phyloP scores from a whole-genome alignment of 1,284 basidiomycete species.

The Golubevia pallescens region DNA sequence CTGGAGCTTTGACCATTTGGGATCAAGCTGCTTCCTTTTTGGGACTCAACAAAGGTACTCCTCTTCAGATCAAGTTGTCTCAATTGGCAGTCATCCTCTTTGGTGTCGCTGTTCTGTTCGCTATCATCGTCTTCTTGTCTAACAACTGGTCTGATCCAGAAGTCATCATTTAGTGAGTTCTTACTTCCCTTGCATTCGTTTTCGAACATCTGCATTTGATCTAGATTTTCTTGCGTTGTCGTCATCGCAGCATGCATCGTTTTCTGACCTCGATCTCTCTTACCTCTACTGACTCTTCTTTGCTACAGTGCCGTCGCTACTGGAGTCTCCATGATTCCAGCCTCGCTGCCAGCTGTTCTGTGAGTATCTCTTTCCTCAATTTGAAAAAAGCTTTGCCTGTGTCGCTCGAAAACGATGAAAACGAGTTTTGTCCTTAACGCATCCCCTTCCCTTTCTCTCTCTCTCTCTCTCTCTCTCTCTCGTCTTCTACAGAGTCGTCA shows the following conservation, averaged over 20 bases:
- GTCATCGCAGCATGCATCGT: slow-evolving; percentile 21
- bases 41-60: slow-evolving; percentile 64
- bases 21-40: slow-evolving; percentile 63
- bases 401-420: too few species aligned
- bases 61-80: slow-evolving; percentile 63
- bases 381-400: too few species aligned
- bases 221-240: slow-evolving; percentile 4
- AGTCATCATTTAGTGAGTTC: slow-evolving; percentile 48
- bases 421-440: too few species aligned
- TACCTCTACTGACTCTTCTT: background rate
- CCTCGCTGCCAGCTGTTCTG: slow-evolving; percentile 56
- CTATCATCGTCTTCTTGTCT: slow-evolving; percentile 63
- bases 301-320: slow-evolving; percentile 66
- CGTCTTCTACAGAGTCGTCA: slow-evolving; percentile 55
- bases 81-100: slow-evolving; percentile 62
- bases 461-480: slow-evolving; percentile 37
- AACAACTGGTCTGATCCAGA: slow-evolving; percentile 63
- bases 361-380: too few species aligned
- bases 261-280: slow-evolving; percentile 31
- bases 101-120: slow-evolving; percentile 59
- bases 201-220: background rate
- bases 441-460: too few species aligned
- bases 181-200: background rate
- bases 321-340: slow-evolving; percentile 70
- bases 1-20: slow-evolving; percentile 61